Conservation (phyloP, 208 protist species). For the Lotmaria passim region DNA sequence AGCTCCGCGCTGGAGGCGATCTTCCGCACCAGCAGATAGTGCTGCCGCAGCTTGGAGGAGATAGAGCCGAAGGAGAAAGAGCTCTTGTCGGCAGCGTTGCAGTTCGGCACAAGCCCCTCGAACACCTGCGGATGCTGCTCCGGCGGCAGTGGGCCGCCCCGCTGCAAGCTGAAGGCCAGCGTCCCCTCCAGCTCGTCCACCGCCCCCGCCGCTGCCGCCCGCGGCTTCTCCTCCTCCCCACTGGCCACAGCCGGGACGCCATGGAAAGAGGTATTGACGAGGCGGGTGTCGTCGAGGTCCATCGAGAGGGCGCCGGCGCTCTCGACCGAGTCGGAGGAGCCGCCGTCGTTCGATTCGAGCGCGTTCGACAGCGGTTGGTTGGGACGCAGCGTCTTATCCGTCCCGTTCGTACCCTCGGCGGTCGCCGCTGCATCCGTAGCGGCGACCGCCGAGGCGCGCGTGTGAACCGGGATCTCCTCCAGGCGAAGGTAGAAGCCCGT, state of each 20-base stretch:
- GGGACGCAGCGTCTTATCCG: neutral
- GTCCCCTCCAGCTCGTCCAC: conserved; percentile 35
- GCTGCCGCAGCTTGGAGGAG: conserved; percentile 1
- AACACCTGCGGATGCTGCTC: conserved; percentile 28
- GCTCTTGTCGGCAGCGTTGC: neutral
- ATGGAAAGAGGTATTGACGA: conserved; percentile 30
- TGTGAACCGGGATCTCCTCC: conserved; percentile 54
- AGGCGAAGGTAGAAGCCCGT: conserved; percentile 78
- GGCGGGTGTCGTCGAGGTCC: conserved; percentile 11
- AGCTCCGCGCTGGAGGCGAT: conserved; percentile 30
- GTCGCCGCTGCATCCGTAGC: conserved; percentile 7
- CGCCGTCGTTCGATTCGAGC: neutral
- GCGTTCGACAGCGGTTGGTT: neutral
- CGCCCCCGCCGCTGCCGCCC: conserved; percentile 23
- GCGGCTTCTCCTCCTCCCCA: conserved; percentile 25
- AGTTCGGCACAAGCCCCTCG: conserved; percentile 29
- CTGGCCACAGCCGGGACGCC: neutral
- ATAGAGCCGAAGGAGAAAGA: no score
- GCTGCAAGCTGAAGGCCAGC: conserved; percentile 31
- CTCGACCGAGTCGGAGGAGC: conserved; percentile 16
- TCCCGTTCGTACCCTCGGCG: no score
- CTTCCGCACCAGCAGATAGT: conserved; percentile 39
- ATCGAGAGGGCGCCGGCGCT: conserved; percentile 17
- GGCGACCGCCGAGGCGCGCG: neutral
- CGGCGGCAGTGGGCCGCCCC: conserved; percentile 31